Evolutionary conservation across 2,329 filamentous ascomycete species (phyloP), one percentile per base, ranked within the genome.

Genomic region (Beauveria sp.): DNA sequence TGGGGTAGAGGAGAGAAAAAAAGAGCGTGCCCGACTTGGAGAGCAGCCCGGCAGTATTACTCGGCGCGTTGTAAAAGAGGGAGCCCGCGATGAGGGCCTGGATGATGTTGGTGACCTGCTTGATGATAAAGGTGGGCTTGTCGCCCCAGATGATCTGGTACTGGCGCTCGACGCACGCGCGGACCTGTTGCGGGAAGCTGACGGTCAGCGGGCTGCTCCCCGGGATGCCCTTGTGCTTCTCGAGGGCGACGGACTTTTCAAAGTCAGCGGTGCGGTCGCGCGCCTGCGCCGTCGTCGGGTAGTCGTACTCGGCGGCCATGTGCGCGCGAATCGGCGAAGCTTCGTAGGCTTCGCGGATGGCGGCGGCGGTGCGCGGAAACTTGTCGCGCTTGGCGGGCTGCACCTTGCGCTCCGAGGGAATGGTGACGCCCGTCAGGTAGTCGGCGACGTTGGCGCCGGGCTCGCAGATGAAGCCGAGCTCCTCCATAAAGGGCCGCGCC

Each of bases 391-490:
- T 70, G 0, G 72, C 77, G 0, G 70, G 61, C 1, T 66, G 79
- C 69, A 91, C 85, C 28, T 81, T 79, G 54, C 90, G 81, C 69
- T 92, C 89, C 0, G 84, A 85, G 1, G 87, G 84, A 0, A 86
- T 84, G 0, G 84, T 87, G 16, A 87, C 80, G 67, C 85, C 84
- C 1, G 86, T 89, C 24, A 89, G 70, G 71, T 78, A 90, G 67
- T 90, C 87, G 5, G 81, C 84, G 0, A 86, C 76, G 64, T 87
- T 90, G 34, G 85, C 82, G 5, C 84, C 81, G 6, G 84, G 79
- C 0, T 78, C 77, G 66, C 83, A 89, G 26, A 84, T 67, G 66
- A 90, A 89, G 0, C 87, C 87, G 1, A 85, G 72, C 0, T 76
- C 71, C 67, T 88, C 84, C 79, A 90, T 86, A 66, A 86, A 90